These are phyloP conservation scores for Umbilicus rupestris DNA, from an alignment of 164 flowering plant genomes.

Conservation along the genomic window DNA sequence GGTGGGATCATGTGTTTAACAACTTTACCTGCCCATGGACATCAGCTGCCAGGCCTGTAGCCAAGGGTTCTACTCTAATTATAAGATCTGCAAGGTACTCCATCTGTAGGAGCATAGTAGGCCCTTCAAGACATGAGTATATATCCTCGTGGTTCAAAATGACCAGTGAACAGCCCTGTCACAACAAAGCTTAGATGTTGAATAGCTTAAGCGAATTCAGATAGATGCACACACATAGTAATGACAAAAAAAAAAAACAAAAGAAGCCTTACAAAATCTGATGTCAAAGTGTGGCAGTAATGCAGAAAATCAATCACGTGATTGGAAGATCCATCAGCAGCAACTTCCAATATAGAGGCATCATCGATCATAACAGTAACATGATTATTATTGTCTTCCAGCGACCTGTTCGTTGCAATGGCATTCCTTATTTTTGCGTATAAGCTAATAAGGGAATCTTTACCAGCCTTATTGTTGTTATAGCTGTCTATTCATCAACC, in stretches of 20 bases:
- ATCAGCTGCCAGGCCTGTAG: conserved; percentile 77
- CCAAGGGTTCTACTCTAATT: conserved; percentile 65
- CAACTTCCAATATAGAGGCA: conserved; percentile 75
- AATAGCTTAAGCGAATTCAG: neutral
- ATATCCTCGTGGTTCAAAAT: conserved; percentile 65
- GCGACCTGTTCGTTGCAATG: conserved; percentile 23
- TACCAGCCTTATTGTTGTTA: conserved; percentile 16
- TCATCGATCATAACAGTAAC: conserved; percentile 72
- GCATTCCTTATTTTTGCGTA: conserved; percentile 51
- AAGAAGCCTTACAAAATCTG: conserved; percentile 49
- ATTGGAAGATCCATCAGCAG: conserved; percentile 48
- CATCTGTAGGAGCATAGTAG: conserved; percentile 39
- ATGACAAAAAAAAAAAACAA: neutral
- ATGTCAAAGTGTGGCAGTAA: conserved; percentile 70
- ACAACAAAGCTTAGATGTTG: conserved; percentile 1
- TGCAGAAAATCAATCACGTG: conserved; percentile 70
- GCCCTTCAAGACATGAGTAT: conserved; percentile 36
- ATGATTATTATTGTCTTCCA: conserved; percentile 19
- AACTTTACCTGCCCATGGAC: conserved; percentile 86
- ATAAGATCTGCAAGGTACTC: conserved; percentile 64
- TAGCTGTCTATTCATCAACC: conserved; percentile 26
- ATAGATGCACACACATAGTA: neutral
- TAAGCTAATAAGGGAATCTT: conserved; percentile 38
- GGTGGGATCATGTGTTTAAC: neutral
- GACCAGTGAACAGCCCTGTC: conserved; percentile 61